A percentile compares a stretch with the other conserved stretches of the same genome.
phyloP scores from a whole-genome alignment of 805 yeast genomes.

The Saccharomyces eubayanus region DNA sequence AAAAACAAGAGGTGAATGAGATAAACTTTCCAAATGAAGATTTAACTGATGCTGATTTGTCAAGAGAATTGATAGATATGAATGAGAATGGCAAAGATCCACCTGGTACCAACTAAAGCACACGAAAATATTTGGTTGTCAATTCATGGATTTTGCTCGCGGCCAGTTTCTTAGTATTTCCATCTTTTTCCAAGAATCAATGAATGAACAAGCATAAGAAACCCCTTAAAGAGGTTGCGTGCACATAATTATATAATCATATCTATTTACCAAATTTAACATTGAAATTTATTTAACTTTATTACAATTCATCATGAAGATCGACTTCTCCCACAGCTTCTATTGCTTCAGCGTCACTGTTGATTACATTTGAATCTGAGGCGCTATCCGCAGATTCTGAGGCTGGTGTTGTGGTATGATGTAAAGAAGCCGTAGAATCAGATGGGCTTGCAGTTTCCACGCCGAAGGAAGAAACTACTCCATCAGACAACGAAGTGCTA shows the following conservation, averaged over 20 bases:
- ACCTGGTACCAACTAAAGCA: background rate
- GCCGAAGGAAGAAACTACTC: background rate
- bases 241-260: background rate
- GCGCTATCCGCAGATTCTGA: background rate
- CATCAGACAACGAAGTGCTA: background rate
- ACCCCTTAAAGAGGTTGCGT: background rate
- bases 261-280: background rate
- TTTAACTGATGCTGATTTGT: slow-evolving; percentile 5
- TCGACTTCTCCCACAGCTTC: background rate
- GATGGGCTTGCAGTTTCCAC: background rate
- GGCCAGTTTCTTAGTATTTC: too few relatives aligned
- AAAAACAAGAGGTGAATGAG: background rate
- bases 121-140: background rate
- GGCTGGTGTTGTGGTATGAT: background rate
- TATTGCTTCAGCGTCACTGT: background rate
- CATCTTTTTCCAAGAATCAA: background rate
- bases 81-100: background rate
- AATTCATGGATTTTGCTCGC: too few relatives aligned
- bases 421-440: background rate
- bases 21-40: background rate
- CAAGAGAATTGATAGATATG: slow-evolving; percentile 2
- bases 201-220: background rate
- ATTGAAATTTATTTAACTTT: background rate
- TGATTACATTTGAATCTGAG: background rate
- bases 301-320: background rate